Conservation (phyloP, 1,284 basidiomycete species). For the Cystobasidium slooffiae region DNA sequence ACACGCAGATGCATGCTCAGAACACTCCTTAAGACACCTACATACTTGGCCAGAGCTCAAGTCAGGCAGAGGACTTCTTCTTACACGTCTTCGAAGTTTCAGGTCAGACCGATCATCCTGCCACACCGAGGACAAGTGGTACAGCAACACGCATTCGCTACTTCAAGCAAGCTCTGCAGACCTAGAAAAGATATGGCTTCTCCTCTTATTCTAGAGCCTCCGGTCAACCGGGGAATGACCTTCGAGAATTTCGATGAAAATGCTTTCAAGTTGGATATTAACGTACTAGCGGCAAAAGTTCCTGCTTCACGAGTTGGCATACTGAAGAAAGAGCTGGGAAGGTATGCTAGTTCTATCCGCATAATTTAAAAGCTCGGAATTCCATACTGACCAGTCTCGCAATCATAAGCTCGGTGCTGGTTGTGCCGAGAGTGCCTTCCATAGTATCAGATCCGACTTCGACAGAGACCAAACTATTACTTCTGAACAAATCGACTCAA, state of each 20-base stretch:
- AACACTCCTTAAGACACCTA: neutral
- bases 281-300: conserved; percentile 23
- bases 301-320: conserved; percentile 16
- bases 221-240: conserved; percentile 10
- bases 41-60: neutral
- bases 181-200: conserved; percentile 7
- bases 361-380: neutral
- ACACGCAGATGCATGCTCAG: conserved; percentile 10
- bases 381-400: neutral
- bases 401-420: conserved; percentile 6
- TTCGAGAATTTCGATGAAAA: conserved; percentile 27
- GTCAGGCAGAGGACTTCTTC: neutral
- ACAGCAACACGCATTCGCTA: neutral
- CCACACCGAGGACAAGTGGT: neutral
- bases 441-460: conserved; percentile 7
- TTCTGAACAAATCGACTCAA: conserved; percentile 29
- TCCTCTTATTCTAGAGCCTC: conserved; percentile 25
- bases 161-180: neutral
- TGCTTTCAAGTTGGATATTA: conserved; percentile 26
- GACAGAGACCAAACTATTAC: conserved; percentile 14
- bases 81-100: neutral
- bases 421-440: conserved; percentile 16
- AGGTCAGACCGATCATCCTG: conserved; percentile 16
- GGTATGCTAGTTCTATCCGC: conserved; percentile 2
- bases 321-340: conserved; percentile 26